Evolutionary conservation across 2,329 filamentous ascomycete species (phyloP).

Genomic region (Tolypocladium tundrense): DNA sequence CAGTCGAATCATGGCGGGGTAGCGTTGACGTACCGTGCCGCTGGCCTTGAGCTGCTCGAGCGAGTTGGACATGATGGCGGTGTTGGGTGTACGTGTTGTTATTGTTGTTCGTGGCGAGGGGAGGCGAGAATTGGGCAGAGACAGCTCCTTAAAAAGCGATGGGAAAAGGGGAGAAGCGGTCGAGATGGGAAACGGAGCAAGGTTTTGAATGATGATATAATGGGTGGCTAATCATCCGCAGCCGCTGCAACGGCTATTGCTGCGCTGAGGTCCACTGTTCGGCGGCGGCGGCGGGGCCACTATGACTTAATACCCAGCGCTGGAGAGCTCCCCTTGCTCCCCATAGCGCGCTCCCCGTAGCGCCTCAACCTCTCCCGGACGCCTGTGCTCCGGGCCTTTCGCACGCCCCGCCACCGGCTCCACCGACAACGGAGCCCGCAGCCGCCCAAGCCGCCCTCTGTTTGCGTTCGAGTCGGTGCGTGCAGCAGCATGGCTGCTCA

Average conservation of each 20-base stretch:
- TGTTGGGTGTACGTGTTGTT: constrained; percentile 3
- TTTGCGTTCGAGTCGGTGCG: neutral
- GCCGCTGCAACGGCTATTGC: neutral
- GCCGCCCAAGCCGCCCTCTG: neutral
- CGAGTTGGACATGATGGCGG: constrained; percentile 62
- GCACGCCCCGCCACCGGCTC: neutral
- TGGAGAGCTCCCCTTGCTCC: neutral
- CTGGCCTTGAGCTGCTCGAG: constrained; percentile 95
- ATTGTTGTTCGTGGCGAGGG: constrained; percentile 1
- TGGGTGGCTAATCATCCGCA: neutral
- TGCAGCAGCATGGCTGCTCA: neutral
- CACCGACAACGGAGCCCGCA: constrained; percentile 1
- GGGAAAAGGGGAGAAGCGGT: neutral
- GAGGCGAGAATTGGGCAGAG: neutral
- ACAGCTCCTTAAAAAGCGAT: neutral
- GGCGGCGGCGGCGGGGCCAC: neutral
- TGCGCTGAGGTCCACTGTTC: neutral
- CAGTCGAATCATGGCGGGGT: constrained; percentile 12
- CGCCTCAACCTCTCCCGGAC: neutral
- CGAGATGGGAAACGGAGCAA: neutral
- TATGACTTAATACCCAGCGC: constrained; percentile 1
- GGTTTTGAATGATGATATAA: constrained; percentile 2
- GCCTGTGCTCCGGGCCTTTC: constrained; percentile 1
- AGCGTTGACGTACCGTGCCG: constrained; percentile 69
- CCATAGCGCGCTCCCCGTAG: too few species aligned